A percentile compares a stretch with the other conserved stretches of the same genome.
Conservation (phyloP, 2,329 filamentous ascomycete species). For the Cytospora schulzeri region DNA sequence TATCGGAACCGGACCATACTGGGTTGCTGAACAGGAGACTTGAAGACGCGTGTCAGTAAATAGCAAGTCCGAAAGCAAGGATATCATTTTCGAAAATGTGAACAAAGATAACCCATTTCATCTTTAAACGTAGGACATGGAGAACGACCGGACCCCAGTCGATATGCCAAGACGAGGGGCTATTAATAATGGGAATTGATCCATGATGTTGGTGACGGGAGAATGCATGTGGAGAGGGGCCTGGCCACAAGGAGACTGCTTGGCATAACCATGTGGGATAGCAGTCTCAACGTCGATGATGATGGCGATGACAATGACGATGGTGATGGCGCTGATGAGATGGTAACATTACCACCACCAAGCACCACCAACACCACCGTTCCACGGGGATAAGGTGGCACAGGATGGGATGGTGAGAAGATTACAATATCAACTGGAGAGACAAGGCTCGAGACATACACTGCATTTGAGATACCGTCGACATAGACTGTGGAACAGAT, state of each 20-base stretch:
- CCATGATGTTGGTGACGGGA: not conserved
- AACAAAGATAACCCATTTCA: not conserved
- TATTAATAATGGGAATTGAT: not conserved
- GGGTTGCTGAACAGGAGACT: conserved; percentile 65
- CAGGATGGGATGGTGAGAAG: not conserved
- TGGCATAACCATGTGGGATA: not conserved
- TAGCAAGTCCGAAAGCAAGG: conserved; percentile 14
- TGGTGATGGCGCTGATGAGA: not conserved
- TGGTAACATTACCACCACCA: too few relatives aligned
- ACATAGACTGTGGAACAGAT: conserved; percentile 44
- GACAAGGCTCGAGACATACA: conserved; percentile 42
- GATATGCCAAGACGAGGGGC: not conserved
- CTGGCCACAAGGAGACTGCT: not conserved
- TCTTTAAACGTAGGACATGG: not conserved
- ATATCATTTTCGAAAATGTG: conserved; percentile 2
- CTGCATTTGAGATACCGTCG: conserved; percentile 53
- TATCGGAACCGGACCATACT: conserved; percentile 52
- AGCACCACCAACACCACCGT: not conserved
- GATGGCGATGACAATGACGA: not conserved
- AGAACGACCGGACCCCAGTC: not conserved
- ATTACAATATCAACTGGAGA: conserved; percentile 21
- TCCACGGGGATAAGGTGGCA: not conserved
- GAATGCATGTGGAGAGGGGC: not conserved
- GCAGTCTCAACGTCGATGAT: not conserved
- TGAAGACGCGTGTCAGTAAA: not conserved